phyloP scores from a whole-genome alignment of 2,329 filamentous ascomycete genomes.

The Trichophyton equinum region DNA sequence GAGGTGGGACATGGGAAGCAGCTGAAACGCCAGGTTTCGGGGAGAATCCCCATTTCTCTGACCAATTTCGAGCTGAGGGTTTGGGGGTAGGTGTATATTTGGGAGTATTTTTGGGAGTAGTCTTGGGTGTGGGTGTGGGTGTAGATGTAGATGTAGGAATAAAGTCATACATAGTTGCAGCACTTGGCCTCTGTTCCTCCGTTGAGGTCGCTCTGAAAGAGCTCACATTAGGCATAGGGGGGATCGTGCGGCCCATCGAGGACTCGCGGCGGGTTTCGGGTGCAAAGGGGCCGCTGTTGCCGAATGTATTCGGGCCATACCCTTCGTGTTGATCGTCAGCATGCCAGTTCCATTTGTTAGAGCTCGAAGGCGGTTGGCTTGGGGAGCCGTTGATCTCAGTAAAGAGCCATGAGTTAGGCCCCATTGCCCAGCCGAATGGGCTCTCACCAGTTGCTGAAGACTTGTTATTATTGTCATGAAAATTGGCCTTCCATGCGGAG shows the following conservation, averaged over 20 bases:
- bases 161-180: conserved; percentile 14
- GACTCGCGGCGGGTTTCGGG: neutral
- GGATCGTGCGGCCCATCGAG: conserved; percentile 1
- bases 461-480: conserved; percentile 15
- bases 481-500: conserved; percentile 17
- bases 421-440: conserved; percentile 14
- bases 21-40: neutral
- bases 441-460: conserved; percentile 21
- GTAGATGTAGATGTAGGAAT: neutral
- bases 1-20: neutral
- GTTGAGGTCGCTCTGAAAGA: neutral
- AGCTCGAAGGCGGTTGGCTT: neutral
- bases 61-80: conserved; percentile 11
- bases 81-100: neutral
- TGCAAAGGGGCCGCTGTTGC: neutral
- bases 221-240: conserved; percentile 2
- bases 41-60: conserved; percentile 11
- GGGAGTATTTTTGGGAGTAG: too few species aligned
- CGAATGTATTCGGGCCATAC: conserved; percentile 20
- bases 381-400: conserved; percentile 10
- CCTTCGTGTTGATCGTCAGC: conserved; percentile 23
- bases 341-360: conserved; percentile 13
- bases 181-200: conserved; percentile 3
- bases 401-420: conserved; percentile 13
- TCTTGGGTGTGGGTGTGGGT: too few species aligned